Conservation (phyloP, 2,329 filamentous ascomycete species). For the Esteya vermicola region DNA sequence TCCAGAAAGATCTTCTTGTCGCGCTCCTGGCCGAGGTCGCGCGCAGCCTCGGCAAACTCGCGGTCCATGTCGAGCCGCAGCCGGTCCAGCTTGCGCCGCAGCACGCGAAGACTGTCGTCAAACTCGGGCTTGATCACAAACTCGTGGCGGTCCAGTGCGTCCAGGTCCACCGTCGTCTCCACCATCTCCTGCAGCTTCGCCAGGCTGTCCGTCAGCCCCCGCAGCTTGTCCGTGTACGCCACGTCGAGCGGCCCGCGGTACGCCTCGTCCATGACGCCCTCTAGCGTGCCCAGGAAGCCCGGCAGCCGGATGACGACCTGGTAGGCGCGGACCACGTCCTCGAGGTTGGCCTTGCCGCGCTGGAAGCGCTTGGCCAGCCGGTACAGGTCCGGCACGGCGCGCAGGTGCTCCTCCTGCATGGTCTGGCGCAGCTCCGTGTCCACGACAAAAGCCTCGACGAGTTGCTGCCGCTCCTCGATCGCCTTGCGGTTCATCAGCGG, state of each 20-base stretch:
- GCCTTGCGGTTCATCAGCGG: slow-evolving; percentile 83
- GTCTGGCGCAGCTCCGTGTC: slow-evolving; percentile 90
- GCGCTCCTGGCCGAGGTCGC: slow-evolving; percentile 78
- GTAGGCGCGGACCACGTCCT: slow-evolving; percentile 91
- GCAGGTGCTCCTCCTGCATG: slow-evolving; percentile 91
- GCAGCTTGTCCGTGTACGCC: slow-evolving; percentile 75
- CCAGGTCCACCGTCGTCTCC: slow-evolving; percentile 91
- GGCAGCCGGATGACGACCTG: slow-evolving; percentile 88
- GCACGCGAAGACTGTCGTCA: slow-evolving; percentile 75
- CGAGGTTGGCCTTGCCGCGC: slow-evolving; percentile 74
- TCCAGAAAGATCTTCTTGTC: slow-evolving; percentile 98
- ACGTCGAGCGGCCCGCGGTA: slow-evolving; percentile 78
- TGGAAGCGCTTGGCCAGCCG: slow-evolving; percentile 91
- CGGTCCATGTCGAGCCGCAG: slow-evolving; percentile 68
- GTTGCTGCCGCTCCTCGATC: slow-evolving; percentile 75
- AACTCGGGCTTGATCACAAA: slow-evolving; percentile 99
- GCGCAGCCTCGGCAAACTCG: slow-evolving; percentile 63
- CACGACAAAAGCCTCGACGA: slow-evolving; percentile 87
- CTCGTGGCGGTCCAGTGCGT: slow-evolving; percentile 90
- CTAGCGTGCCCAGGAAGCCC: slow-evolving; percentile 76
- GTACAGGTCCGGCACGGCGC: slow-evolving; percentile 87
- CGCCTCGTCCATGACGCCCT: slow-evolving; percentile 87
- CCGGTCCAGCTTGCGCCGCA: slow-evolving; percentile 81
- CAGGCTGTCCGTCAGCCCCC: slow-evolving; percentile 61
- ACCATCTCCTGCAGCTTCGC: slow-evolving; percentile 93